Evolutionary conservation across 2,329 filamentous ascomycete genomes (phyloP).

Genomic region (Chaetomium sp.): DNA sequence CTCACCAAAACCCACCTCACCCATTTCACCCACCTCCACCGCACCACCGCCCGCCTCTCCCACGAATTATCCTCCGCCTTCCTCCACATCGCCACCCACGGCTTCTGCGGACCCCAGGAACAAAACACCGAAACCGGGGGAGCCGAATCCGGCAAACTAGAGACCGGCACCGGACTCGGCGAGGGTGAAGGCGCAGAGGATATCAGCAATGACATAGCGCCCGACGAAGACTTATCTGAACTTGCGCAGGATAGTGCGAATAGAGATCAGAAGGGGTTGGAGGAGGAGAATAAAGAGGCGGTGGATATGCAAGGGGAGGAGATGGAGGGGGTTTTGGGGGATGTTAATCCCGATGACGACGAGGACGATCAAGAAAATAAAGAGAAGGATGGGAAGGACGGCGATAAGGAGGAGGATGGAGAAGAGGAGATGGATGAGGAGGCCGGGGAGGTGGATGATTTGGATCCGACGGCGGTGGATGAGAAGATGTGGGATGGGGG

Average conservation of each 20-base stretch:
- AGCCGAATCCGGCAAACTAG: constrained; percentile 69
- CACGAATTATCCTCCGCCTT: constrained; percentile 73
- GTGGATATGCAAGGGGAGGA: constrained; percentile 93
- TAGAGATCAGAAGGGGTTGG: constrained; percentile 58
- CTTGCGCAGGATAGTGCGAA: constrained; percentile 78
- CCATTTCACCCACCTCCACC: constrained; percentile 59
- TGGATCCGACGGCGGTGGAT: constrained; percentile 84
- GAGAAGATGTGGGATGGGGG: constrained; percentile 99
- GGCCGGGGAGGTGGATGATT: constrained; percentile 80
- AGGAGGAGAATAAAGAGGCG: constrained; percentile 69
- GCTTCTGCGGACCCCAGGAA: constrained; percentile 87
- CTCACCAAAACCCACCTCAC: constrained; percentile 49
- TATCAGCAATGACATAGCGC: constrained; percentile 92
- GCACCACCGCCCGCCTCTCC: constrained; percentile 64
- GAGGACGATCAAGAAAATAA: constrained; percentile 37
- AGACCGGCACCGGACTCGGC: constrained; percentile 86
- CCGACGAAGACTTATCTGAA: constrained; percentile 89
- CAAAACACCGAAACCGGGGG: constrained; percentile 65
- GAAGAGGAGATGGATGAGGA: constrained; percentile 83
- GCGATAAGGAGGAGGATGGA: constrained; percentile 55
- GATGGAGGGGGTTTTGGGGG: constrained; percentile 75
- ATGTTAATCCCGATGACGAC: constrained; percentile 55
- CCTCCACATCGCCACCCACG: constrained; percentile 69
- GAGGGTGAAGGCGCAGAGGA: constrained; percentile 94
- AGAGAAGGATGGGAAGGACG: constrained; percentile 51